These are phyloP conservation scores for Euryodendron excelsum DNA, from an alignment of 148 eudicot species.

Conservation along the genomic window DNA sequence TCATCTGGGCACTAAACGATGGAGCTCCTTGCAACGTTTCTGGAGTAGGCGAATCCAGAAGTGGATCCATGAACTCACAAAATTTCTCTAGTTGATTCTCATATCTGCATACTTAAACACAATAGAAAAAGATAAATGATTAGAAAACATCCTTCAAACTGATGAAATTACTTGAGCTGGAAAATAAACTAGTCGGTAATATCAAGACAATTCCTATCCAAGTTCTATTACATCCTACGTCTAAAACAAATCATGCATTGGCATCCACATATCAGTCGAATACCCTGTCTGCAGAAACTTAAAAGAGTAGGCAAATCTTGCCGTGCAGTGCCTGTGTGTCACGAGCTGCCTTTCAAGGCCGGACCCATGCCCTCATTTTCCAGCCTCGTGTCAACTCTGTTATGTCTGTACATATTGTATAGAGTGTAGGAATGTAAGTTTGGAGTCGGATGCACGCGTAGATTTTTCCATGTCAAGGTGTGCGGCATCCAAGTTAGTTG, in stretches of 20 bases:
- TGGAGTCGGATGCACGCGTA: too few species aligned
- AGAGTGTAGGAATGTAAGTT: too few species aligned
- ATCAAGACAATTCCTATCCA: background rate
- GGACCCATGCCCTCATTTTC: too few species aligned
- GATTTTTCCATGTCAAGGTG: too few species aligned
- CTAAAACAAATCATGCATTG: background rate
- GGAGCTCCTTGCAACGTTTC: conserved; percentile 55
- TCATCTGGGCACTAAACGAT: conserved; percentile 59
- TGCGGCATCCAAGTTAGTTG: too few species aligned
- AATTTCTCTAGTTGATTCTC: conserved; percentile 79
- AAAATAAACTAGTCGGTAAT: background rate
- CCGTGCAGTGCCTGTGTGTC: background rate
- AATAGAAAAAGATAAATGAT: conserved; percentile 2
- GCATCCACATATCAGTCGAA: background rate
- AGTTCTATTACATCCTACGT: background rate
- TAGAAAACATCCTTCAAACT: background rate
- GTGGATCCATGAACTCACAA: conserved; percentile 84
- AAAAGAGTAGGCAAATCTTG: background rate
- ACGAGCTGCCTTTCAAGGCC: too few species aligned
- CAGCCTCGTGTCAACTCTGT: too few species aligned
- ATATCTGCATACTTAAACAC: conserved; percentile 49
- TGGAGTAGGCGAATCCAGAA: conserved; percentile 83
- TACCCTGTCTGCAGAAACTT: background rate
- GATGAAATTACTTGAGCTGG: background rate
- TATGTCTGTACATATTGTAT: too few species aligned